Evolutionary conservation across 2,329 filamentous ascomycete genomes (phyloP).

Genomic region (Aspergillus aculeatinus): DNA sequence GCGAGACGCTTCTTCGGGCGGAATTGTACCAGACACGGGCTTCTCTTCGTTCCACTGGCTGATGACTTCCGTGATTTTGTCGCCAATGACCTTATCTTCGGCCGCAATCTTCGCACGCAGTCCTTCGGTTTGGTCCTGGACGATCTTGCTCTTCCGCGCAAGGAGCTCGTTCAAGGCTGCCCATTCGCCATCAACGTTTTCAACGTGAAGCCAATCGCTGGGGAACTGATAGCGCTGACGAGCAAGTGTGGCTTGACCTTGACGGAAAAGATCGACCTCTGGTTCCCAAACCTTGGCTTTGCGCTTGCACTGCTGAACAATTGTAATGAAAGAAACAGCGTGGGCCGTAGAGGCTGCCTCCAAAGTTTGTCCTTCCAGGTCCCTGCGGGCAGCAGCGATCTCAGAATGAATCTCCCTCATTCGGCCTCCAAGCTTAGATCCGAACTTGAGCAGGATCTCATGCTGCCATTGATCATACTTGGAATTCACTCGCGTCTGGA

Average conservation of each 20-base stretch:
- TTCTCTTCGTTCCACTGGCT: constrained; percentile 94
- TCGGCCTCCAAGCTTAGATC: constrained; percentile 77
- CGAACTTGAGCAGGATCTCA: constrained; percentile 93
- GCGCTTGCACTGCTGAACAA: constrained; percentile 92
- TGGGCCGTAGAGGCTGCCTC: constrained; percentile 95
- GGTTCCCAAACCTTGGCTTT: constrained; percentile 93
- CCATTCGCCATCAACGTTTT: constrained; percentile 97
- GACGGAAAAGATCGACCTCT: constrained; percentile 92
- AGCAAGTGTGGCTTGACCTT: constrained; percentile 87
- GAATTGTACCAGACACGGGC: constrained; percentile 90
- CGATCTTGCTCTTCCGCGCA: constrained; percentile 87
- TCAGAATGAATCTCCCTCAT: constrained; percentile 92
- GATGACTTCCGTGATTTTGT: constrained; percentile 83
- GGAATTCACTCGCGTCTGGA: constrained; percentile 96
- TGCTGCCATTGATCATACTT: constrained; percentile 99
- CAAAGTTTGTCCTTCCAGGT: constrained; percentile 86
- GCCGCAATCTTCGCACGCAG: constrained; percentile 91
- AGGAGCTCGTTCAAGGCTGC: constrained; percentile 88
- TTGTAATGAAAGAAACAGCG: constrained; percentile 97
- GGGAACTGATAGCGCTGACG: constrained; percentile 93
- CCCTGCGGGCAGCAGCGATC: constrained; percentile 83
- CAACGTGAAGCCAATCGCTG: constrained; percentile 89
- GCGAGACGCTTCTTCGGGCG: constrained; percentile 81
- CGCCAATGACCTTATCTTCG: constrained; percentile 85
- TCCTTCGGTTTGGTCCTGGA: constrained; percentile 93